phyloP scores from a whole-genome alignment of 1,284 basidiomycete species.

The Leccinum subspadiceum region DNA sequence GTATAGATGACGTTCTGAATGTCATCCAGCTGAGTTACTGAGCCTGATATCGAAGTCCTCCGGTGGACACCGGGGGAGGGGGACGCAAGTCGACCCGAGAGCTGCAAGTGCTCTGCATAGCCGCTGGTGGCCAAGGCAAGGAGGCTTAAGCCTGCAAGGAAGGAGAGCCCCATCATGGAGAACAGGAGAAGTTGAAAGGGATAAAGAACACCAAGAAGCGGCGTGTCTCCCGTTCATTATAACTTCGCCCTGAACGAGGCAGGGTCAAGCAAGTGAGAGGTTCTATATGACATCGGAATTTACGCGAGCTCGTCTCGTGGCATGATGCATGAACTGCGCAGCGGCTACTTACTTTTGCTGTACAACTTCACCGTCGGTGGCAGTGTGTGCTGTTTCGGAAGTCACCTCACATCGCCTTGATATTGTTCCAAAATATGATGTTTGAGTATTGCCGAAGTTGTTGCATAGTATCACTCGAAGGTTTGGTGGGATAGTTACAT shows the following conservation, averaged over 20 bases:
- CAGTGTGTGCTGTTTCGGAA: no score
- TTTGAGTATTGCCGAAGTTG: no score
- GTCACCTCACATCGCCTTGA: no score
- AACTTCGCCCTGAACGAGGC: not conserved
- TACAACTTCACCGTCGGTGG: no score
- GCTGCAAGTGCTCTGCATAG: slow-evolving; percentile 16
- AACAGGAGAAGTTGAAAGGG: not conserved
- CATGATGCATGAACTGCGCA: not conserved
- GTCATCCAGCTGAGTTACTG: slow-evolving; percentile 16
- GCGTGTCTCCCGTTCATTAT: slow-evolving; percentile 3
- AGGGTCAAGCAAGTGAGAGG: not conserved
- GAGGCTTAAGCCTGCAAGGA: slow-evolving; percentile 11
- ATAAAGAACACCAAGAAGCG: not conserved
- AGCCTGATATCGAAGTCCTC: slow-evolving; percentile 17
- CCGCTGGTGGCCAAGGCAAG: slow-evolving; percentile 6
- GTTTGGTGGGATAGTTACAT: no score
- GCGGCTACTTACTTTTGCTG: no score
- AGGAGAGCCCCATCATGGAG: slow-evolving; percentile 23
- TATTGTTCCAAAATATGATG: no score
- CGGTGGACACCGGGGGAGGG: slow-evolving; percentile 6
- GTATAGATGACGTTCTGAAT: slow-evolving; percentile 50
- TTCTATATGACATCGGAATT: no score
- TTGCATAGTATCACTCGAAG: no score
- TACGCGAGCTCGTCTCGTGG: not conserved
- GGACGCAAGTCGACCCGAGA: slow-evolving; percentile 17